Percentiles rank a stretch among this genome's conserved stretches.
Evolutionary conservation across 2,329 filamentous ascomycete species (phyloP).

Genomic region (Ophiostoma sp.): DNA sequence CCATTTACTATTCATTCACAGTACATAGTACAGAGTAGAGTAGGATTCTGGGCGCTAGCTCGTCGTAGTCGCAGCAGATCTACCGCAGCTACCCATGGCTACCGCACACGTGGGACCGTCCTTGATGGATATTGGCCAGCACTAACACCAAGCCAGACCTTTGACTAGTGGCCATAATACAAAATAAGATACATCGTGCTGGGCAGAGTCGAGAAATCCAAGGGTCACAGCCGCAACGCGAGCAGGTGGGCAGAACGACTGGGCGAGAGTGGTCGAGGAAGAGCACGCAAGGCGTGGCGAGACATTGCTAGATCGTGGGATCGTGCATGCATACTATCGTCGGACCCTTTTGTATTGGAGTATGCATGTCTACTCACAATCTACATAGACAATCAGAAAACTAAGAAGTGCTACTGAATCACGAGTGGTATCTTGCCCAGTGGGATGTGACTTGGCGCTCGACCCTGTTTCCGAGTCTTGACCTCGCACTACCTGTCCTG

Average conservation of each 20-base stretch:
- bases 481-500: neutral
- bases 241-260: slow-evolving; percentile 29
- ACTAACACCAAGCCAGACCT: neutral
- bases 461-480: slow-evolving; percentile 6
- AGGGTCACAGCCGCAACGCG: slow-evolving; percentile 7
- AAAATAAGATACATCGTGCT: too few relatives aligned
- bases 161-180: neutral
- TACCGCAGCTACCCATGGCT: neutral
- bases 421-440: neutral
- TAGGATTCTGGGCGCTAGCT: slow-evolving; percentile 3
- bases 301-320: neutral
- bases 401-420: too few relatives aligned
- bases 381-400: too few relatives aligned
- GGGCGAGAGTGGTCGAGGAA: slow-evolving; percentile 19
- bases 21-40: too few relatives aligned
- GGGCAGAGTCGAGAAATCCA: neutral
- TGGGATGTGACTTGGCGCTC: neutral
- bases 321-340: neutral
- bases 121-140: slow-evolving; percentile 24
- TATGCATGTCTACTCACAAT: neutral
- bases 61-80: neutral
- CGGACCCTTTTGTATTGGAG: neutral
- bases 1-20: neutral
- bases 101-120: slow-evolving; percentile 26
- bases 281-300: neutral